Evolutionary conservation across 108 stramenopile genomes (phyloP), one percentile per base, ranked within the genome.

Genomic region (Pseudonitzschia delicatissima): DNA sequence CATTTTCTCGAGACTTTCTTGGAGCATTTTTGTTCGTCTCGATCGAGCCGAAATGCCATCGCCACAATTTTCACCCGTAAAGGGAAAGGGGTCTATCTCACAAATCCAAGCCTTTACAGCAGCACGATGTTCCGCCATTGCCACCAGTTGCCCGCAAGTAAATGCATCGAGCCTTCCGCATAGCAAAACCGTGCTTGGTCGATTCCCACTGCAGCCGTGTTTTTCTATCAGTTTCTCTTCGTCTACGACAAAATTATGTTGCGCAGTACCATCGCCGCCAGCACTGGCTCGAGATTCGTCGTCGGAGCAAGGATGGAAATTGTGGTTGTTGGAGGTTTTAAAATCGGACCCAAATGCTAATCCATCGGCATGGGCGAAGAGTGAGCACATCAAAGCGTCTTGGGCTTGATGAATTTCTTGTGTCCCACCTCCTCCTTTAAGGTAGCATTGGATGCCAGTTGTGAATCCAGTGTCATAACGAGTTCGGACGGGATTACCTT

Each of bases 331-430:
- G 11, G 51, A 40, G n/a, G 65, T 78, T 53, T n/a, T 57, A 64
- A 8, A 58, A 33, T n/a, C 71, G 60, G 37, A 45, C 34, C 79
- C 84, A 78, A 83, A 81, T 5, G 93, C 93, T 34, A 94, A 51
- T 45, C 80, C 85, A 69, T 94, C 93, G 9, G 88, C 93, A 59
- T 87, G 77, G 13, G 84, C 84, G 64, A 94, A 88, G 47, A 89
- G 37, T 0, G 87, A 78, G 35, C 87, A 87, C 31, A 94, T 67
- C 25, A 86, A 37, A n/a, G 77, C 67, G 67, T 91, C 88, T 64
- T 85, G 83, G 27, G 62, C 57, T 9, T 67, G 23, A 45, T 73
- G 36, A 11, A 78, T 29, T 36, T 81, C 70, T 21, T 67, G 50
- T 35, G 57, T 55, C 45, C 45, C 69, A 4, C 27, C 45, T 2